Conservation (phyloP, 1,284 basidiomycete genomes). For the Apiotrichum montevideense region DNA sequence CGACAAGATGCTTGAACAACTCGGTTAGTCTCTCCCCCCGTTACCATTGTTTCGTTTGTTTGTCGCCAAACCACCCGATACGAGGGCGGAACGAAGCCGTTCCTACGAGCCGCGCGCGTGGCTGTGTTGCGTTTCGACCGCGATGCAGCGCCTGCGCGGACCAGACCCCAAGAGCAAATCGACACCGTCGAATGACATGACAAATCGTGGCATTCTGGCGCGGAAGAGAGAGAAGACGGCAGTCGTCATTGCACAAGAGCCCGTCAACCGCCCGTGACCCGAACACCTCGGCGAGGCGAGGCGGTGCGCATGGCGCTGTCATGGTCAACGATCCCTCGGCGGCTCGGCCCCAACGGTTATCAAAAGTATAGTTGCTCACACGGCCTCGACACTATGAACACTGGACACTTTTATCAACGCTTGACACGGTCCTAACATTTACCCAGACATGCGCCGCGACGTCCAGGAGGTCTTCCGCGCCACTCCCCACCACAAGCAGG, state of each 20-base stretch:
- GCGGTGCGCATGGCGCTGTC: conserved; percentile 2
- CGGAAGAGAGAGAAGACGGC: background rate
- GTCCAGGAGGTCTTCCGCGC: conserved; percentile 99
- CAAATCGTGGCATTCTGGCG: background rate
- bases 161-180: background rate
- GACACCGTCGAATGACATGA: background rate
- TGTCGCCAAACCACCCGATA: background rate
- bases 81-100: background rate
- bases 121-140: background rate
- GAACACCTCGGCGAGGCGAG: background rate
- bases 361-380: conserved; percentile 12
- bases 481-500: conserved; percentile 99
- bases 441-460: conserved; percentile 97
- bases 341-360: background rate
- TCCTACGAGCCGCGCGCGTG: background rate
- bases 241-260: conserved; percentile 4
- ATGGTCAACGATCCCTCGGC: conserved; percentile 4
- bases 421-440: background rate
- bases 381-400: background rate
- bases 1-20: conserved; percentile 99
- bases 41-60: conserved; percentile 7
- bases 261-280: conserved; percentile 1
- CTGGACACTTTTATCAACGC: no score
- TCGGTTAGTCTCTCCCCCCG: conserved; percentile 71
- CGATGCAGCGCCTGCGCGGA: background rate